Evolutionary conservation across 768 basidiomycete species (phyloP).

Genomic region (Botryobasidium botryosum): DNA sequence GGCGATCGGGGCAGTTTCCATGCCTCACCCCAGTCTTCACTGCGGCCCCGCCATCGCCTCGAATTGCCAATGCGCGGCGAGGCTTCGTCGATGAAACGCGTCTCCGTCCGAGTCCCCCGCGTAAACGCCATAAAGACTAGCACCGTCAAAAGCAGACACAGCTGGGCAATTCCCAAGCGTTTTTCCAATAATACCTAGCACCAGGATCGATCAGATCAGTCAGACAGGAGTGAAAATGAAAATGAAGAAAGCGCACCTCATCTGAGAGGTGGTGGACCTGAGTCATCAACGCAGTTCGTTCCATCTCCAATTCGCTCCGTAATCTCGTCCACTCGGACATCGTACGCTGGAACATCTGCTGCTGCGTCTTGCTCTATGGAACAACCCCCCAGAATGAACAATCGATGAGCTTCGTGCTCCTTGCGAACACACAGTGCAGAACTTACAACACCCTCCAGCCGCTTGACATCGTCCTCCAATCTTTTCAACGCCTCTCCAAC

Average conservation of each 20-base stretch:
- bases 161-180: constrained; percentile 73
- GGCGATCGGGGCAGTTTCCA: not conserved
- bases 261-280: constrained; percentile 60
- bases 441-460: constrained; percentile 60
- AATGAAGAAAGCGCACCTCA: constrained; percentile 36
- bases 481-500: constrained; percentile 59
- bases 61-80: not conserved
- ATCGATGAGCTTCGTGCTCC: not conserved
- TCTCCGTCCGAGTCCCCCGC: too few relatives aligned
- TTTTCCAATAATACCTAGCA: constrained; percentile 70
- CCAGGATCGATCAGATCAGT: too few relatives aligned
- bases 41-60: not conserved
- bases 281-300: constrained; percentile 49
- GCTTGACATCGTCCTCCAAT: constrained; percentile 60
- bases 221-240: not conserved
- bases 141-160: constrained; percentile 66
- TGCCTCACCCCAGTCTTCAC: not conserved
- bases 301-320: constrained; percentile 44
- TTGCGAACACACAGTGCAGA: too few relatives aligned
- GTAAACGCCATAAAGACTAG: constrained; percentile 78
- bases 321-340: constrained; percentile 55
- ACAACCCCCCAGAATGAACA: not conserved
- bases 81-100: too few relatives aligned
- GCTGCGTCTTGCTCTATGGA: constrained; percentile 52
- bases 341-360: constrained; percentile 44